phyloP scores from a whole-genome alignment of 179 eudicot genomes.

The Patellifolia procumbens region DNA sequence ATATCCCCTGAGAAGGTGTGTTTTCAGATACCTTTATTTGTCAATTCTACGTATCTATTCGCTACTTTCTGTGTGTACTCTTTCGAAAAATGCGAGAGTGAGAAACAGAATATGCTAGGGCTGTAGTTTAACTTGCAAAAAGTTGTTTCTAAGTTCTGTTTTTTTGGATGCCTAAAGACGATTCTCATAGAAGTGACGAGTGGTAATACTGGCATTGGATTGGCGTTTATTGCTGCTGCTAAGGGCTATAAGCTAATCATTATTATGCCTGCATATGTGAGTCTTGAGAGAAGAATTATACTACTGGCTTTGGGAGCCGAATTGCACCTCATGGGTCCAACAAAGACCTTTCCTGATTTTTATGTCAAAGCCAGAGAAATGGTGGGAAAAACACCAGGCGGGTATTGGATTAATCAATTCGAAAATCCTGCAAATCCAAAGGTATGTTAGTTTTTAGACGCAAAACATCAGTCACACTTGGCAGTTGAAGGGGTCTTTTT shows the following conservation, averaged over 20 bases:
- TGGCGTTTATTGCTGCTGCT: slow-evolving; percentile 84
- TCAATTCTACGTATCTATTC: background rate
- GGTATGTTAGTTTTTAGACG: slow-evolving; percentile 33
- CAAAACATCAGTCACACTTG: background rate
- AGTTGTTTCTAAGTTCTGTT: background rate
- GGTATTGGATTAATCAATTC: slow-evolving; percentile 67
- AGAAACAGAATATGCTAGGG: background rate
- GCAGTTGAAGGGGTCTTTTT: slow-evolving; percentile 3
- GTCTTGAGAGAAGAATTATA: slow-evolving; percentile 68
- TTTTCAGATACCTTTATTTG: background rate
- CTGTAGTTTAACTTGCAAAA: background rate
- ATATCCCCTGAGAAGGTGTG: slow-evolving; percentile 45
- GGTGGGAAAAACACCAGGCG: slow-evolving; percentile 52
- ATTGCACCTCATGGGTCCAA: slow-evolving; percentile 68
- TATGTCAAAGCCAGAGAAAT: slow-evolving; percentile 61
- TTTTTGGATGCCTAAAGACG: slow-evolving; percentile 45
- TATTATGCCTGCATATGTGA: slow-evolving; percentile 72
- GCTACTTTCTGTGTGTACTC: background rate
- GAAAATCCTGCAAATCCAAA: slow-evolving; percentile 78
- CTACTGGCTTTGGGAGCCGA: slow-evolving; percentile 80
- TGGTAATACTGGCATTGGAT: slow-evolving; percentile 84
- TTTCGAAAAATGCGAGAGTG: background rate
- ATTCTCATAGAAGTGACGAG: slow-evolving; percentile 76
- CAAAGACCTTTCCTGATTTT: slow-evolving; percentile 61
- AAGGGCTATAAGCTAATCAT: slow-evolving; percentile 82